Evolutionary conservation across 768 basidiomycete genomes (phyloP), one percentile per base, ranked within the genome.

Genomic region (Phlegmacium glaucopus): DNA sequence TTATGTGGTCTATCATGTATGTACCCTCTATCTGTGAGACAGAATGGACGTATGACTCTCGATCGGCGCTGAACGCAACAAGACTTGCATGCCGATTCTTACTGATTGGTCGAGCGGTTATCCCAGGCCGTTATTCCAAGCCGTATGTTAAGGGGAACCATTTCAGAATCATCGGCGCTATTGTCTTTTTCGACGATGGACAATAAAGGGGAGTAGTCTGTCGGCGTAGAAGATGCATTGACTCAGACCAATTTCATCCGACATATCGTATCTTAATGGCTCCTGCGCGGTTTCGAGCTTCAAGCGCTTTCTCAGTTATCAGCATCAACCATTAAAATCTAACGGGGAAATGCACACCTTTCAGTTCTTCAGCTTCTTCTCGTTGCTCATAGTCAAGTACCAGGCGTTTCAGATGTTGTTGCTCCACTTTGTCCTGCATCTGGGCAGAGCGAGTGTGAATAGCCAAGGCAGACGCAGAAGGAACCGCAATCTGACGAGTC

Each of bases 381-480:
- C 86, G 85, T 57, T 92, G 90, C 60, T 92, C 91, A 53, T 92
- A 94, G 62, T 92, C 80, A 44, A 95, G 77, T 4, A 96, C 96
- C 15, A 98, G 77, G n/a, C 85, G 82, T 72, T 99, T 99, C 55
- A 99, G 71, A 51, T 97, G 91, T 65, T 98, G 93, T 57, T 98
- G 95, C 62, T 99, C 96, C 6, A 90, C 92, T 67, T 87, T 90
- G 67, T 94, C 93, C 62, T 94, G 93, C 52, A 90, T 72, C 60
- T 97, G 96, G 36, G 96, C 91, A 2, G 88, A 82, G 26, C 87
- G 83, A 2, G 94, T 94, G 58, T 96, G 92, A 42, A 94, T 76
- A 1, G 95, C 96, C 26, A 99, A 75, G 2, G 92, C 75, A 7
- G 95, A 92, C 55, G 82, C 85, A 7, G 90, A 72, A 9, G 96